phyloP scores from a whole-genome alignment of 306 rosid species.

The Citrullus mucosospermus region DNA sequence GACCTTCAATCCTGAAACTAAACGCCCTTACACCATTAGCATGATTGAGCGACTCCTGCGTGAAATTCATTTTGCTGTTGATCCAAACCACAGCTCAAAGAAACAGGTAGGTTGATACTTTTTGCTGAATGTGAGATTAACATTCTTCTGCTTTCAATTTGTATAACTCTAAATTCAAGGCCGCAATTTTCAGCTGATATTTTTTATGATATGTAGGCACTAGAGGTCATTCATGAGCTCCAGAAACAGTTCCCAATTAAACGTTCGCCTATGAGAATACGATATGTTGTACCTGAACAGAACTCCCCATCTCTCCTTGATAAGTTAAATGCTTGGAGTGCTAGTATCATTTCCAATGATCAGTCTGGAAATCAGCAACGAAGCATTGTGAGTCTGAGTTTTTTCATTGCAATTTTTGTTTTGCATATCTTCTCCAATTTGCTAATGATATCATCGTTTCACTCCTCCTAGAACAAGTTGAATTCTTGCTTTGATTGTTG shows the following conservation, averaged over 20 bases:
- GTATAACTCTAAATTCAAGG: background rate
- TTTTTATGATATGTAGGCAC: conserved; percentile 43
- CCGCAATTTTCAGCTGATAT: background rate
- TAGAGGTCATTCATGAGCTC: conserved; percentile 93
- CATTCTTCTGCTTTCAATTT: background rate
- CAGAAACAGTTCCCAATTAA: conserved; percentile 84
- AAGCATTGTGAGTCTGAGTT: conserved; percentile 39
- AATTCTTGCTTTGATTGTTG: background rate
- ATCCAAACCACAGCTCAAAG: conserved; percentile 66
- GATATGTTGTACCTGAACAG: conserved; percentile 42
- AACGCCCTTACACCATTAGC: conserved; percentile 88
- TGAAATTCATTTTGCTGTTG: conserved; percentile 84
- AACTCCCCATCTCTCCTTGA: conserved; percentile 39
- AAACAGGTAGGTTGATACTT: conserved; percentile 49
- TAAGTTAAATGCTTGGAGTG: conserved; percentile 60
- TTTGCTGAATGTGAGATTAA: background rate
- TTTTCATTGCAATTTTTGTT: background rate
- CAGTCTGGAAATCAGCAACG: conserved; percentile 45
- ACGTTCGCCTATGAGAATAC: conserved; percentile 76
- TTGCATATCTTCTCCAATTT: background rate
- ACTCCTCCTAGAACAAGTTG: background rate
- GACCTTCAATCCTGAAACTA: conserved; percentile 83
- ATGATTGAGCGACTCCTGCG: conserved; percentile 91
- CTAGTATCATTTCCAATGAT: conserved; percentile 49
- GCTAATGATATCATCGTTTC: background rate